These are phyloP conservation scores for Fraxinus americana DNA, from an alignment of 257 asterid genomes.

Conservation along the genomic window DNA sequence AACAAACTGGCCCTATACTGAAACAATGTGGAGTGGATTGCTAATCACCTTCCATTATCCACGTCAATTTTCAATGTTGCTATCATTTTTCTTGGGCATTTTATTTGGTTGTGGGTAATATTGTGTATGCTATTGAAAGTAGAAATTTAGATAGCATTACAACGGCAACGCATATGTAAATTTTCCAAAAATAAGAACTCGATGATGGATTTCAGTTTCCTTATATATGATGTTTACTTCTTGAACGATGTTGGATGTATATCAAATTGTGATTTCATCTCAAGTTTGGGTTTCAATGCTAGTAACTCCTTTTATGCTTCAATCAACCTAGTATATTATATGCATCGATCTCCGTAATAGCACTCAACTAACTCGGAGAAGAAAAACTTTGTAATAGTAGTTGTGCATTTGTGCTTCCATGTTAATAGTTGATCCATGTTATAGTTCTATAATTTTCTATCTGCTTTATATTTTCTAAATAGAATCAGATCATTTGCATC, in stretches of 20 bases:
- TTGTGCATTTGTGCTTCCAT: neutral
- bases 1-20: slow-evolving; percentile 81
- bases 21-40: slow-evolving; percentile 88
- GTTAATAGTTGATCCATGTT: neutral
- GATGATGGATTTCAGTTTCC: slow-evolving; percentile 21
- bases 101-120: slow-evolving; percentile 18
- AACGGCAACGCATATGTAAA: slow-evolving; percentile 26
- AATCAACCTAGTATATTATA: neutral
- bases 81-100: slow-evolving; percentile 29
- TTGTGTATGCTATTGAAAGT: slow-evolving; percentile 8
- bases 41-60: slow-evolving; percentile 27
- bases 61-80: slow-evolving; percentile 31
- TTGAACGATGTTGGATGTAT: slow-evolving; percentile 11
- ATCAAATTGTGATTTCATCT: slow-evolving; percentile 17
- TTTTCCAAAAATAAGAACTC: slow-evolving; percentile 19
- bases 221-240: slow-evolving; percentile 8
- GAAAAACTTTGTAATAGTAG: neutral
- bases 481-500: neutral
- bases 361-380: neutral
- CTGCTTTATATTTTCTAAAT: neutral
- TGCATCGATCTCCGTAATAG: neutral
- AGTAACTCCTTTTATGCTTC: neutral
- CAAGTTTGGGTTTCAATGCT: slow-evolving; percentile 6
- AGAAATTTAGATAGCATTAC: slow-evolving; percentile 5
- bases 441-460: neutral